Percentiles rank a stretch among this genome's conserved stretches.
Conservation (phyloP, 83 land plant species). For the Picea abies region DNA sequence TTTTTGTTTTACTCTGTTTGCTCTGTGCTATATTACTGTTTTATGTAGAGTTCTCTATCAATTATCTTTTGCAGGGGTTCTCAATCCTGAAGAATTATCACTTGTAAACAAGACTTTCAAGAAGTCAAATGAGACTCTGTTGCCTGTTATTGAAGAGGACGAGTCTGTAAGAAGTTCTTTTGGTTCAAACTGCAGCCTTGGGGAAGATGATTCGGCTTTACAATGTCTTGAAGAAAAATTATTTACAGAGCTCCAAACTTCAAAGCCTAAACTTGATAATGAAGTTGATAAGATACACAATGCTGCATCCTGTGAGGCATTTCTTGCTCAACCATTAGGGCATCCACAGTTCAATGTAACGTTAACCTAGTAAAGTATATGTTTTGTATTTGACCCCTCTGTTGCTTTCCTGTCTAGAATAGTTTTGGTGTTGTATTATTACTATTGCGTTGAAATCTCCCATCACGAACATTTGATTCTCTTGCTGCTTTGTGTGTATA, state of each 20-base stretch:
- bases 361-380: neutral
- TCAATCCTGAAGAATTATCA: slow-evolving; percentile 13
- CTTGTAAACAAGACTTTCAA: slow-evolving; percentile 13
- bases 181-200: neutral
- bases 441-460: neutral
- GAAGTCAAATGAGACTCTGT: slow-evolving; percentile 7
- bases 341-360: neutral
- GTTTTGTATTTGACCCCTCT: neutral
- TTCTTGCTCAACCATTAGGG: neutral
- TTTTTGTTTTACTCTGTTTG: too few species aligned
- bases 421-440: neutral
- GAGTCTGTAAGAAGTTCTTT: slow-evolving; percentile 7
- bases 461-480: neutral
- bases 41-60: too few species aligned
- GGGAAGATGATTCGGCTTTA: neutral
- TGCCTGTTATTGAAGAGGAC: slow-evolving; percentile 8
- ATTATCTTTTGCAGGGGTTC: slow-evolving; percentile 7
- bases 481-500: neutral
- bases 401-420: too few species aligned
- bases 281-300: neutral
- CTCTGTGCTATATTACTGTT: too few species aligned
- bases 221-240: neutral
- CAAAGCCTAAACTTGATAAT: neutral
- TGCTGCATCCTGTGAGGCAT: neutral
- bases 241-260: neutral